phyloP scores from a whole-genome alignment of 805 yeast genomes.

The Saturnispora saitoi region DNA sequence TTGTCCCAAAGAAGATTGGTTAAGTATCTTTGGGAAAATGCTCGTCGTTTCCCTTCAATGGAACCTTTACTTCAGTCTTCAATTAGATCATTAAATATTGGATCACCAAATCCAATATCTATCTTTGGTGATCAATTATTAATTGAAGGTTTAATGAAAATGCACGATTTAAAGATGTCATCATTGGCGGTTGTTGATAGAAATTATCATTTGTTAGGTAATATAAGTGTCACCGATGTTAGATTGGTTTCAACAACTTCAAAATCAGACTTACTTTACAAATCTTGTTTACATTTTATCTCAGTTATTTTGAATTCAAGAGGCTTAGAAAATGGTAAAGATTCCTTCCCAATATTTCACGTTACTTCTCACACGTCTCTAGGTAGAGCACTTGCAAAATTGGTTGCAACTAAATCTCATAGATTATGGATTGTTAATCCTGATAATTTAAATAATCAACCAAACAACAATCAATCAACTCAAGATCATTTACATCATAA shows the following conservation, averaged over 20 bases:
- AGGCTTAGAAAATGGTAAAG: slow-evolving; percentile 91
- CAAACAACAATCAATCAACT: slow-evolving; percentile 11
- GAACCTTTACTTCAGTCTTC: slow-evolving; percentile 66
- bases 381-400: slow-evolving; percentile 84
- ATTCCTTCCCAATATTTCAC: slow-evolving; percentile 93
- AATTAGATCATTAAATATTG: slow-evolving; percentile 67
- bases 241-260: slow-evolving; percentile 80
- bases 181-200: slow-evolving; percentile 90
- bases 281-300: slow-evolving; percentile 80
- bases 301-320: slow-evolving; percentile 78
- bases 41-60: slow-evolving; percentile 72
- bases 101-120: slow-evolving; percentile 61
- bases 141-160: slow-evolving; percentile 76
- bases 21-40: slow-evolving; percentile 85
- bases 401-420: slow-evolving; percentile 92
- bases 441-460: slow-evolving; percentile 15
- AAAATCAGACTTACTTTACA: slow-evolving; percentile 72
- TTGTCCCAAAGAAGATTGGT: slow-evolving; percentile 85
- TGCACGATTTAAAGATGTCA: slow-evolving; percentile 78
- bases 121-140: slow-evolving; percentile 81
- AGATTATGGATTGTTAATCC: slow-evolving; percentile 79
- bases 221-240: slow-evolving; percentile 91
- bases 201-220: slow-evolving; percentile 69
- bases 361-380: slow-evolving; percentile 72
- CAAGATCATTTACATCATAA: slow-evolving; percentile 4